These are phyloP conservation scores for Alloascoidea africana DNA, from an alignment of 805 yeast genomes.

Conservation along the genomic window DNA sequence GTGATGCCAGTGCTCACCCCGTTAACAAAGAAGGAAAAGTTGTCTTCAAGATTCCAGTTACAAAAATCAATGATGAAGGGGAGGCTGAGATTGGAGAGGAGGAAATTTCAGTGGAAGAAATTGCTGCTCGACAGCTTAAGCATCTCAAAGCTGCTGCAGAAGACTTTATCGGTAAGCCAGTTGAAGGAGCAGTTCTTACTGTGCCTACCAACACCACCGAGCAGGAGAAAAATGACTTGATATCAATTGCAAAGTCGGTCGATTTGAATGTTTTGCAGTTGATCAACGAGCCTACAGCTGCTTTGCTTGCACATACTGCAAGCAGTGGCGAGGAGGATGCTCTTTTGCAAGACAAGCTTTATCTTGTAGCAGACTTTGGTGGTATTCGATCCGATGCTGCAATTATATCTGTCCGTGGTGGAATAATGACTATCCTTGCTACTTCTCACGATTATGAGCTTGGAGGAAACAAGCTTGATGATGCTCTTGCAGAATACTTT, in stretches of 20 bases:
- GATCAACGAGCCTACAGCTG: conserved; percentile 86
- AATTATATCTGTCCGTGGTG: conserved; percentile 85
- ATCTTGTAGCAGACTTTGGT: conserved; percentile 93
- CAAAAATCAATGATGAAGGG: conserved; percentile 17
- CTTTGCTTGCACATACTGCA: conserved; percentile 67
- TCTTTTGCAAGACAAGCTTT: conserved; percentile 48
- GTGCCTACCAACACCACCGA: conserved; percentile 82
- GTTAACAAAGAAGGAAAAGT: conserved; percentile 46
- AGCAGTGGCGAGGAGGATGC: conserved; percentile 23
- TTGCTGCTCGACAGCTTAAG: conserved; percentile 67
- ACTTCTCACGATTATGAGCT: conserved; percentile 69
- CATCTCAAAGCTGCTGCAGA: conserved; percentile 80
- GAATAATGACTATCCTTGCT: conserved; percentile 76
- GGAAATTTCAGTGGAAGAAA: conserved; percentile 57
- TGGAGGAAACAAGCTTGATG: conserved; percentile 84
- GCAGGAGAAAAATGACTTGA: conserved; percentile 51
- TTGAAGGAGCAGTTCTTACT: conserved; percentile 76
- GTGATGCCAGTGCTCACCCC: conserved; percentile 54
- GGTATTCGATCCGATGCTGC: conserved; percentile 95
- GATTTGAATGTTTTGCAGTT: conserved; percentile 75
- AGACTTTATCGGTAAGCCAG: conserved; percentile 72
- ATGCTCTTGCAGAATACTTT: conserved; percentile 62
- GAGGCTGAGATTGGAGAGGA: conserved; percentile 34
- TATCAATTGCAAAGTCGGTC: conserved; percentile 47
- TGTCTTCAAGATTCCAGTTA: conserved; percentile 38